A percentile compares a stretch with the other conserved stretches of the same genome.
phyloP scores from a whole-genome alignment of 495 filamentous ascomycete genomes.

The Lophiostoma macrostomum region DNA sequence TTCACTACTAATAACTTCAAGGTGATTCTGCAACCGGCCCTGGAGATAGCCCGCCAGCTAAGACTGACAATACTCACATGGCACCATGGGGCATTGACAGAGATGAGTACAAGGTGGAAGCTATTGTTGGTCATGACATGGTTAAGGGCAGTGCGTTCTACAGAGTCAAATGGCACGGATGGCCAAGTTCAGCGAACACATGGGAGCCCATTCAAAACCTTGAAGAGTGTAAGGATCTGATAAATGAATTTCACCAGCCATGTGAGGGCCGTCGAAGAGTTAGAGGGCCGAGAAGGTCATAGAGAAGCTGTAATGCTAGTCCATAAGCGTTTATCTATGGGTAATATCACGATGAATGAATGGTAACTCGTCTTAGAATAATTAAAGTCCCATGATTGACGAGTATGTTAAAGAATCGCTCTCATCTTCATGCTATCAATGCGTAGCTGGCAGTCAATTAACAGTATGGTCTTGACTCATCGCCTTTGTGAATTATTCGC shows the following conservation, averaged over 20 bases:
- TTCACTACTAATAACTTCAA: not conserved
- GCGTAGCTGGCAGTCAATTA: no score
- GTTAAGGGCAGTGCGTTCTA: not conserved
- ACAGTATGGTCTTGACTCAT: no score
- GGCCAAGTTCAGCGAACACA: not conserved
- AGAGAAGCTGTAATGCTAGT: not conserved
- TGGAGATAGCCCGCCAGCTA: not conserved
- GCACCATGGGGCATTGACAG: not conserved
- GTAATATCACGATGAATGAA: no score
- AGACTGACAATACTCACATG: not conserved
- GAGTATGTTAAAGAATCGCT: not conserved
- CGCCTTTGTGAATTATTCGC: no score
- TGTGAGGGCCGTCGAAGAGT: not conserved
- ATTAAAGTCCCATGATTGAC: not conserved
- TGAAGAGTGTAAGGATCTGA: not conserved
- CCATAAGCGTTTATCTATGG: not conserved
- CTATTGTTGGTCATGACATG: not conserved
- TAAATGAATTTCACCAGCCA: not conserved
- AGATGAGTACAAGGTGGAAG: not conserved
- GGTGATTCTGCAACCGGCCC: not conserved
- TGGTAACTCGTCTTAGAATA: no score
- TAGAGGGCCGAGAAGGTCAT: not conserved
- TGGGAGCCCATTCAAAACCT: not conserved
- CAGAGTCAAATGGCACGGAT: not conserved
- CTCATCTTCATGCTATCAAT: not conserved